These are phyloP conservation scores for Starmerella cellae DNA, from an alignment of 805 yeast species.

Conservation along the genomic window DNA sequence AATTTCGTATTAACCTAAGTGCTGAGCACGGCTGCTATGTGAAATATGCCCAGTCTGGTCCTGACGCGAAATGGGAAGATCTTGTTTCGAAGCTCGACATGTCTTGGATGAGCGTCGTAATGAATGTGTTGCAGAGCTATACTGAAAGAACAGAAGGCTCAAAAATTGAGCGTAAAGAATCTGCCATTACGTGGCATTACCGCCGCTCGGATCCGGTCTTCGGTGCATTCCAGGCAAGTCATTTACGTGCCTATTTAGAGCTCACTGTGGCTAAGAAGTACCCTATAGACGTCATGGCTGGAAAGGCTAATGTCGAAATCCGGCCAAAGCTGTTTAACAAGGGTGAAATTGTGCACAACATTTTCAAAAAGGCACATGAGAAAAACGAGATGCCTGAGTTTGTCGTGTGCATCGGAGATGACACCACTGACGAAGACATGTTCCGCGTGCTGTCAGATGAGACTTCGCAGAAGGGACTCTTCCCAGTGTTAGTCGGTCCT, in stretches of 20 bases:
- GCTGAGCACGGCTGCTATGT: constrained; percentile 98
- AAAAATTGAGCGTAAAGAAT: constrained; percentile 71
- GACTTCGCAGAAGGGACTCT: constrained; percentile 31
- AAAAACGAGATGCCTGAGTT: constrained; percentile 55
- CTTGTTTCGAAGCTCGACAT: constrained; percentile 71
- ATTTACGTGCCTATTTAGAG: constrained; percentile 52
- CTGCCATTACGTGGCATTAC: constrained; percentile 96
- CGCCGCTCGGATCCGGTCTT: constrained; percentile 87
- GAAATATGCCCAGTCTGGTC: constrained; percentile 45
- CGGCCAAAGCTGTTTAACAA: constrained; percentile 88
- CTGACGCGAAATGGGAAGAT: constrained; percentile 55
- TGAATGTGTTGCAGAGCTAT: constrained; percentile 54
- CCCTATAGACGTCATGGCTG: constrained; percentile 91
- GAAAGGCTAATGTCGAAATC: constrained; percentile 96
- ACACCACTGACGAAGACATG: constrained; percentile 96
- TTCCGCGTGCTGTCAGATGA: constrained; percentile 59
- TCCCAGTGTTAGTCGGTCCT: constrained; percentile 24
- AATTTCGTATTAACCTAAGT: constrained; percentile 58
- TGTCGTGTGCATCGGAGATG: constrained; percentile 86
- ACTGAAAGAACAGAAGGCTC: constrained; percentile 89
- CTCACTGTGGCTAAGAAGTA: constrained; percentile 46
- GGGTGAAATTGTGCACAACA: constrained; percentile 83
- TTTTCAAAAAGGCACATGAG: constrained; percentile 38
- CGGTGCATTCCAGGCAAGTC: constrained; percentile 74
- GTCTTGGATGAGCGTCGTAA: constrained; percentile 87